Conservation (phyloP, 768 basidiomycete genomes). For the Pholiota conissans region DNA sequence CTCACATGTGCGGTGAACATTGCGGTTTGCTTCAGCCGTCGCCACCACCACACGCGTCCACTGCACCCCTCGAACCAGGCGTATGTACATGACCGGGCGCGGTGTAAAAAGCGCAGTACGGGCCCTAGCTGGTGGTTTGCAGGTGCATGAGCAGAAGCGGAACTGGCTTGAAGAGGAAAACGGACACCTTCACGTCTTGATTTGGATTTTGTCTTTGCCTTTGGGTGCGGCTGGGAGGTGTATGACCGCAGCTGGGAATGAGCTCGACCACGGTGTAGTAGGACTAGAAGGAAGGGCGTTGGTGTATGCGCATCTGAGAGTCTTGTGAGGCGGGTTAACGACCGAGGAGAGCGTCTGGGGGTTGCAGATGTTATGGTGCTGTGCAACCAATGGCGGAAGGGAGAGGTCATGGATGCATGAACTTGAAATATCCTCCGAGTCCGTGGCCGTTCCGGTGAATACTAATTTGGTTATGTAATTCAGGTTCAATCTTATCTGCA, state of each 20-base stretch:
- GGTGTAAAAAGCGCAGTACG: neutral
- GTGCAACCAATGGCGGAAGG: neutral
- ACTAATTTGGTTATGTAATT: neutral
- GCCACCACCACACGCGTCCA: neutral
- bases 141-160: neutral
- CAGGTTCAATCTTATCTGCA: neutral
- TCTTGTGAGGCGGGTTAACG: neutral
- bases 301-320: neutral
- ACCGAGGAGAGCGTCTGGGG: neutral
- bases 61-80: neutral
- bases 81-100: neutral
- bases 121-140: neutral
- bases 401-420: neutral
- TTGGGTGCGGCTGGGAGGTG: neutral
- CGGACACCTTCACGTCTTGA: too few species aligned
- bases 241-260: neutral
- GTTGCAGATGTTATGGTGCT: neutral
- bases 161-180: too few species aligned
- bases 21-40: neutral
- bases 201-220: neutral
- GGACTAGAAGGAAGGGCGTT: neutral
- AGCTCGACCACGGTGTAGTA: neutral
- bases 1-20: conserved; percentile 5
- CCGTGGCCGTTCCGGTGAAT: neutral
- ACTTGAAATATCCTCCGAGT: neutral